These are phyloP conservation scores for Metschnikowia chrysomelidarum DNA, from an alignment of 805 yeast genomes.

Conservation along the genomic window DNA sequence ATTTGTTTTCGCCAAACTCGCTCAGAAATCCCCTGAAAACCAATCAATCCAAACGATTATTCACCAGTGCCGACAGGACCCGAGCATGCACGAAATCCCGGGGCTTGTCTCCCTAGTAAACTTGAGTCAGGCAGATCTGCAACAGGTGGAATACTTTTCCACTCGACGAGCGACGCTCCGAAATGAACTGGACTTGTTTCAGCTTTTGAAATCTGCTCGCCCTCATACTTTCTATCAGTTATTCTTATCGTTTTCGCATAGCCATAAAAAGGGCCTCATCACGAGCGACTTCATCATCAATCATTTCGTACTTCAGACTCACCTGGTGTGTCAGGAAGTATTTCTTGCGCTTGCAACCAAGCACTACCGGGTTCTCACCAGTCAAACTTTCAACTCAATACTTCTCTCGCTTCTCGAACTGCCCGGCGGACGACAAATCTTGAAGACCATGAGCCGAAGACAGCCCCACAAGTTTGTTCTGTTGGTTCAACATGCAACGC, in stretches of 20 bases:
- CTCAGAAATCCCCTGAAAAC: background rate
- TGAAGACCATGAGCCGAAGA: conserved; percentile 6
- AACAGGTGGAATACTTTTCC: conserved; percentile 3
- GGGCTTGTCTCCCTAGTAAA: conserved; percentile 7
- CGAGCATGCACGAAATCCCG: conserved; percentile 6
- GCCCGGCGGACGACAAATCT: conserved; percentile 5
- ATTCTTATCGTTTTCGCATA: conserved; percentile 4
- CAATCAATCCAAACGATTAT: background rate
- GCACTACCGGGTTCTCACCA: conserved; percentile 1
- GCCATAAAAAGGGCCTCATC: conserved; percentile 3
- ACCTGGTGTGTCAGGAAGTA: conserved; percentile 1
- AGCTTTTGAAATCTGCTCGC: conserved; percentile 1
- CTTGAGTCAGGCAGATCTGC: background rate
- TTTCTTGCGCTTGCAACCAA: conserved; percentile 1
- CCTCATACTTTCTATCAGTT: conserved; percentile 2
- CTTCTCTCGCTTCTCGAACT: conserved; percentile 2
- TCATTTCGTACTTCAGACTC: conserved; percentile 5
- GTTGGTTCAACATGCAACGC: conserved; percentile 1
- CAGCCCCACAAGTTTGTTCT: conserved; percentile 1
- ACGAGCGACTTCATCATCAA: conserved; percentile 7
- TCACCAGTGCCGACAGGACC: conserved; percentile 1
- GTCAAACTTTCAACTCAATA: conserved; percentile 1
- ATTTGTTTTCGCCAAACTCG: background rate
- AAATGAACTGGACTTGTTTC: conserved; percentile 11
- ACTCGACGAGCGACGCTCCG: background rate